A percentile compares a stretch with the other conserved stretches of the same genome.
phyloP scores from a whole-genome alignment of 2,329 filamentous ascomycete genomes.

The Kalmusia sp. region DNA sequence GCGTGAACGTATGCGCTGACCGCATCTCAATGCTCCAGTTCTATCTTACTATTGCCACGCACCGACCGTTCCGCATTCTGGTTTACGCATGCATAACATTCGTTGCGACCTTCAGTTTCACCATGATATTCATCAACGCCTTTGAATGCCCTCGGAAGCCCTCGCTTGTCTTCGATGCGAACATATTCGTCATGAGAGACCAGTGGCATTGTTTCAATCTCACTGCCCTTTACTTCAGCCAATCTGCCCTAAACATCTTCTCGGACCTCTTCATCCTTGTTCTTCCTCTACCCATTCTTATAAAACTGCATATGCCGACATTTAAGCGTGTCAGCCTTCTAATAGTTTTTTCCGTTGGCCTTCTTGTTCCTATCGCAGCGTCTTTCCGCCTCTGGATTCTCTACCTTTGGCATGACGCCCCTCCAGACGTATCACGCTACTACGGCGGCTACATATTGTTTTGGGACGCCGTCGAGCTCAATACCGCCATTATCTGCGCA shows the following conservation, averaged over 20 bases:
- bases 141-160: constrained; percentile 31
- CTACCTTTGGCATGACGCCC: constrained; percentile 22
- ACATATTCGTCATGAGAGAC: constrained; percentile 19
- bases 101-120: constrained; percentile 17
- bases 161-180: constrained; percentile 15
- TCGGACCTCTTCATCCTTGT: constrained; percentile 30
- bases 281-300: constrained; percentile 30
- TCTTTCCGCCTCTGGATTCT: constrained; percentile 26
- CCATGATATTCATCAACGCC: constrained; percentile 25
- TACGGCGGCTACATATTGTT: constrained; percentile 33
- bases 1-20: neutral
- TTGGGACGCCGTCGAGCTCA: constrained; percentile 35
- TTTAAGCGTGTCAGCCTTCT: constrained; percentile 30
- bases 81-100: constrained; percentile 22
- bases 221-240: constrained; percentile 22
- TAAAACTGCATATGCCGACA: constrained; percentile 29
- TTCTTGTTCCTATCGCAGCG: constrained; percentile 29
- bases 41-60: constrained; percentile 33
- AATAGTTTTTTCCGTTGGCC: constrained; percentile 29
- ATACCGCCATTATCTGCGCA: constrained; percentile 34
- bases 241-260: constrained; percentile 32
- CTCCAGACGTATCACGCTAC: constrained; percentile 15
- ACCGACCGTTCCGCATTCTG: constrained; percentile 25
- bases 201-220: constrained; percentile 23
- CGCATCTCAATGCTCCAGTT: constrained; percentile 13